Evolutionary conservation across 2,329 filamentous ascomycete genomes (phyloP), one percentile per base, ranked within the genome.

Genomic region (Stachybotrys chlorohalonatus): DNA sequence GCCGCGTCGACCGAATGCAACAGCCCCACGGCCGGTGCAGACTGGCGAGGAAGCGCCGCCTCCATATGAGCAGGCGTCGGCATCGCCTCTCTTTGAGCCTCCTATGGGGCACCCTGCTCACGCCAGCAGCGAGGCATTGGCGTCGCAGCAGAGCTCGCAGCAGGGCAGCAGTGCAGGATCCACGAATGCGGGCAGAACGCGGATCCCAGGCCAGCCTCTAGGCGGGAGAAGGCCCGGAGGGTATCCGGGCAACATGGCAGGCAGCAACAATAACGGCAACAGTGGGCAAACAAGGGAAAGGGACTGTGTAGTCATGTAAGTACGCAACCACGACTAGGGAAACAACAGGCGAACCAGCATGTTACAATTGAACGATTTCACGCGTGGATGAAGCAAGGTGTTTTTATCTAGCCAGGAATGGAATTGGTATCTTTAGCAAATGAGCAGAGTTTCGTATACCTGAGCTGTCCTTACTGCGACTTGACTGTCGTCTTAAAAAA

Each of bases 41-140:
- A 70, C 63, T 6, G 65, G 68, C 2, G 79, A 80, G 3, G 79
- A 81, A 32, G 78, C 79, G 6, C 80, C 80, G 47, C 80, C 80
- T 1, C 77, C 78, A 11, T 83, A 83, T 60, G 80, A 83, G 65
- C 78, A 83, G 64, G 79, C 80, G 5, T 74, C 79, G 16, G 75
- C 76, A 54, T 72, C 76, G 52, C 68, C 71, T 8, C 74, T 77
- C 3, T 83, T 82, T 57, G 68, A 75, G 9, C 81, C 80, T 24
- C 78, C 79, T 0, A 63, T 70, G 4, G 79, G 78, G 16, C 75
- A 82, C 52, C 78, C 77, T 0, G 76, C 66, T 47, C 77, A 81
- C 58, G 70, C 75, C 8, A 64, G 64, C 46, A 51, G 55, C 36
- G 49, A 31, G 11, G 52, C 56, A 11, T 53, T 56, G n/a, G 15